These are phyloP conservation scores for Chloromonas sp. DNA, from an alignment of 163 green algal genomes.

Conservation along the genomic window DNA sequence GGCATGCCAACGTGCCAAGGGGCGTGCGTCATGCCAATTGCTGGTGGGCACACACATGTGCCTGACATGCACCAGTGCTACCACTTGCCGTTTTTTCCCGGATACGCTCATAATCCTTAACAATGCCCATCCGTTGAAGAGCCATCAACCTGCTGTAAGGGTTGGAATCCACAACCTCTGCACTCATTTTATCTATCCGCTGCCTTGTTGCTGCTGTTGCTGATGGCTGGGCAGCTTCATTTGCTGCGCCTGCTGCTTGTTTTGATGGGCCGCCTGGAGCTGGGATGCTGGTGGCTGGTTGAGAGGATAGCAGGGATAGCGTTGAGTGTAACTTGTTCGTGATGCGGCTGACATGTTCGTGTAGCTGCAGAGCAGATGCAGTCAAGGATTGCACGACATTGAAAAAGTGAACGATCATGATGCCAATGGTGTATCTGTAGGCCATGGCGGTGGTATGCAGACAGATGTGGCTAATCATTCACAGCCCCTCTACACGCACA, in stretches of 20 bases:
- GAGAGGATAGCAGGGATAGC: constrained; percentile 14
- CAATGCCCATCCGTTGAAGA: constrained; percentile 88
- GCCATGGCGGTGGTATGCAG: no score
- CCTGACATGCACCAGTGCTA: no score
- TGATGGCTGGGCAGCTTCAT: not conserved
- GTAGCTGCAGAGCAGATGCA: constrained; percentile 26
- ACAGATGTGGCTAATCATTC: no score
- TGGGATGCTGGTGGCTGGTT: not conserved
- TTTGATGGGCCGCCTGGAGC: not conserved
- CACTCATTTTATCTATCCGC: constrained; percentile 70
- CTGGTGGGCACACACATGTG: no score
- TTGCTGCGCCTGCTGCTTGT: not conserved
- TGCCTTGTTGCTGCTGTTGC: not conserved
- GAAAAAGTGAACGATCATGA: no score
- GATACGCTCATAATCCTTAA: constrained; percentile 83
- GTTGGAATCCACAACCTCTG: constrained; percentile 83
- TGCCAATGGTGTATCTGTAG: no score
- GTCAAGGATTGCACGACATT: no score
- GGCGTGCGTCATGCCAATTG: no score
- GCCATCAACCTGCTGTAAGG: constrained; percentile 92
- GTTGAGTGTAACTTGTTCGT: constrained; percentile 38
- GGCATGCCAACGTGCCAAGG: no score
- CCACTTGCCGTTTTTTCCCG: constrained; percentile 52
- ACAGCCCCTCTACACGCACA: no score
- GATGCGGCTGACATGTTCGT: constrained; percentile 45